Conservation (phyloP, 208 protist genomes). For the Crithidia thermophila region DNA sequence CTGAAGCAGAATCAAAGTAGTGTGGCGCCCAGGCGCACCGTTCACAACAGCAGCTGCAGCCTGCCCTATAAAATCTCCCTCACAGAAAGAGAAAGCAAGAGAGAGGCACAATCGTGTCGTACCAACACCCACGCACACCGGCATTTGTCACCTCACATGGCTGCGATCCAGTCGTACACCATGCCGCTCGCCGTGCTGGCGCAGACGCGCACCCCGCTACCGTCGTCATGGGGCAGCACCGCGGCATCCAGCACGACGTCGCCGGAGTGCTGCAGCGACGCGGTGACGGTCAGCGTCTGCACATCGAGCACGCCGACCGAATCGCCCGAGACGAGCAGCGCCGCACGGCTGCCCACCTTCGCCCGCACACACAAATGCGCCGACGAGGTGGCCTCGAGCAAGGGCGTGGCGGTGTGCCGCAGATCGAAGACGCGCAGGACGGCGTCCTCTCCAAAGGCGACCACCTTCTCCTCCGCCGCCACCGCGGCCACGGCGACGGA, state of each 20-base stretch:
- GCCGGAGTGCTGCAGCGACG: constrained; percentile 37
- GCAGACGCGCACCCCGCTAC: constrained; percentile 27
- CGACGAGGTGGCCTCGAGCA: constrained; percentile 7
- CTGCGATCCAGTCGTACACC: constrained; percentile 44
- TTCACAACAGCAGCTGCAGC: constrained; percentile 53
- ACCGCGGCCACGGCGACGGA: constrained; percentile 12
- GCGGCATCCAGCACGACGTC: constrained; percentile 45
- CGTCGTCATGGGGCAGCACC: constrained; percentile 16
- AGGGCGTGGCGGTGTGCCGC: constrained; percentile 11
- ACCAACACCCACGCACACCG: too few species aligned
- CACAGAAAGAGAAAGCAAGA: constrained; percentile 7
- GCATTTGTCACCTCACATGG: constrained; percentile 11
- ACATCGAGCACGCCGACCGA: constrained; percentile 38
- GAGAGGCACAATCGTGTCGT: constrained; percentile 1
- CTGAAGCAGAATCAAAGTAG: too few species aligned
- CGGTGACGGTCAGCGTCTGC: constrained; percentile 21
- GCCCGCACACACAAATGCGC: constrained; percentile 26
- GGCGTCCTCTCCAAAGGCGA: constrained; percentile 28
- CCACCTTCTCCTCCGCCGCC: constrained; percentile 11
- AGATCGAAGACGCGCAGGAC: constrained; percentile 28
- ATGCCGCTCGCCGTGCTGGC: constrained; percentile 38
- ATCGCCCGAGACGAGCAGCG: constrained; percentile 39
- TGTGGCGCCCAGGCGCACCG: too few species aligned
- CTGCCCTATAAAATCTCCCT: constrained; percentile 61
- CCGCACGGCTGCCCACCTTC: constrained; percentile 5